Evolutionary conservation across 208 protist genomes (phyloP).

Genomic region (Naegleria lovaniensis): DNA sequence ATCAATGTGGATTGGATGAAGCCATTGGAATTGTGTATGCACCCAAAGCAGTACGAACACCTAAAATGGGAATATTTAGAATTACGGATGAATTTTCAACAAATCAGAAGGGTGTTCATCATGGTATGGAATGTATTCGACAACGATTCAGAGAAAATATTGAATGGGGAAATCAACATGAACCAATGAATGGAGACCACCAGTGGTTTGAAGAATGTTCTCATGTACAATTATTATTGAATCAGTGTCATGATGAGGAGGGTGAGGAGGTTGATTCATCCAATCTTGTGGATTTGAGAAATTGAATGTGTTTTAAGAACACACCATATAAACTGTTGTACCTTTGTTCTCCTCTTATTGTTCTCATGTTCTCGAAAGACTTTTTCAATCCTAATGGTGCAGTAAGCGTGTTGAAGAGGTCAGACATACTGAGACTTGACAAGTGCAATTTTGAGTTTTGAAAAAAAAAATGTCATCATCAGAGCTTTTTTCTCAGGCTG

Average conservation of each 20-base stretch:
- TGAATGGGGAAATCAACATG: not conserved
- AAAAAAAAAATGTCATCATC: too few relatives aligned
- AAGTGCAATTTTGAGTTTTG: too few relatives aligned
- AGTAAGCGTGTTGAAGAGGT: too few relatives aligned
- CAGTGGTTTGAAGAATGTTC: not conserved
- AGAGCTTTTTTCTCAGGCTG: too few relatives aligned
- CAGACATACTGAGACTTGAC: too few relatives aligned
- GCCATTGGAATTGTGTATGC: conserved; percentile 35
- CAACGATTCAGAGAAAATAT: not conserved
- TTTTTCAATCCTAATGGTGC: too few relatives aligned
- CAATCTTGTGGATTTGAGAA: too few relatives aligned
- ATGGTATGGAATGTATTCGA: not conserved
- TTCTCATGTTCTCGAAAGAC: too few relatives aligned
- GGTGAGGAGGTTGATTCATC: too few relatives aligned
- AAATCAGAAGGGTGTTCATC: not conserved
- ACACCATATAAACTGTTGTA: too few relatives aligned
- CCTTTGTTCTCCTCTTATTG: too few relatives aligned
- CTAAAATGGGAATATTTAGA: not conserved
- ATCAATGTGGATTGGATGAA: conserved; percentile 38
- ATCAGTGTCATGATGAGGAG: not conserved
- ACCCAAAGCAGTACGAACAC: not conserved
- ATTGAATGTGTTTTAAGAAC: too few relatives aligned
- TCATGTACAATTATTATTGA: not conserved
- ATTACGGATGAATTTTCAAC: not conserved
- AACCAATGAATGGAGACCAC: not conserved